These are phyloP conservation scores for Aquilaria sinensis DNA, from an alignment of 345 rosid genomes.

Conservation along the genomic window DNA sequence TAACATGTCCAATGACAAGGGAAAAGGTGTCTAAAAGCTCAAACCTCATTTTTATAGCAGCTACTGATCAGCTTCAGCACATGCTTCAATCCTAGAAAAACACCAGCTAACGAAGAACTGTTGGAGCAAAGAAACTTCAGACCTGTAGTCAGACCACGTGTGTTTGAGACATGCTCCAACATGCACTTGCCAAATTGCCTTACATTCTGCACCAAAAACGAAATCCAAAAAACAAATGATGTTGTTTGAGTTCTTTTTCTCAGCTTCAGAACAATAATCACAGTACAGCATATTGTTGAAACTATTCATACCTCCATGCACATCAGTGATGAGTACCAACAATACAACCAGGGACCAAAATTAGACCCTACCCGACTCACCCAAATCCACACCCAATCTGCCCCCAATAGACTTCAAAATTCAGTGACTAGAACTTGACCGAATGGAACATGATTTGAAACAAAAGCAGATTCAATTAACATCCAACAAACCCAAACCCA, in stretches of 20 bases:
- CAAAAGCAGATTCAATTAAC: too few relatives aligned
- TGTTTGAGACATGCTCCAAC: slow-evolving; percentile 83
- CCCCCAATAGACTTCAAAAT: too few relatives aligned
- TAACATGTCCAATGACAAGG: background rate
- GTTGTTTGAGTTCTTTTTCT: background rate
- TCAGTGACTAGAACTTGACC: too few relatives aligned
- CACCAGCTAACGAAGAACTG: slow-evolving; percentile 43
- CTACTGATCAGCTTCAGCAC: slow-evolving; percentile 61
- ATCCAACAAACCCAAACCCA: too few relatives aligned
- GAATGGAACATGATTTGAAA: too few relatives aligned
- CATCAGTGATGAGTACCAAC: too few relatives aligned
- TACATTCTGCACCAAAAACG: slow-evolving; percentile 51
- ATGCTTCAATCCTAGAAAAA: slow-evolving; percentile 70
- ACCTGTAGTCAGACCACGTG: slow-evolving; percentile 73
- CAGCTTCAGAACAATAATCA: background rate
- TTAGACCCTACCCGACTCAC: too few relatives aligned
- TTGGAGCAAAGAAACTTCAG: slow-evolving; percentile 83
- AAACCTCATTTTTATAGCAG: slow-evolving; percentile 9
- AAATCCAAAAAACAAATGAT: slow-evolving; percentile 12
- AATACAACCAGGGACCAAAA: too few relatives aligned
- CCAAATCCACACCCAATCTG: too few relatives aligned
- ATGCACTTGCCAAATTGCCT: slow-evolving; percentile 84
- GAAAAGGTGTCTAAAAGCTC: background rate
- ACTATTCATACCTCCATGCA: too few relatives aligned
- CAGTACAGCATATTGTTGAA: background rate